Conservation (phyloP, 768 basidiomycete species). For the Leccinum variicolor region DNA sequence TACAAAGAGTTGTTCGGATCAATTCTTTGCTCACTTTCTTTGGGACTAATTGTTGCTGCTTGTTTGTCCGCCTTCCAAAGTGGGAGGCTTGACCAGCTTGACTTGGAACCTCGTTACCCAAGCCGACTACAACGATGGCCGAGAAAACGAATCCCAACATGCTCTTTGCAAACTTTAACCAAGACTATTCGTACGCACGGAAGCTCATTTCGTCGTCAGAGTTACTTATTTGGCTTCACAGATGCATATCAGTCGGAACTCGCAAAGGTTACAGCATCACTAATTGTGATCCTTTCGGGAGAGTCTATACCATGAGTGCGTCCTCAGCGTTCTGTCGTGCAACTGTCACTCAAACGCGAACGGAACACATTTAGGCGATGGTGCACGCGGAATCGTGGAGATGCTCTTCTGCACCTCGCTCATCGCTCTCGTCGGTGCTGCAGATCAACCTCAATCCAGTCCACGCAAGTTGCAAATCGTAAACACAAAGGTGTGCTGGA, state of each 20-base stretch:
- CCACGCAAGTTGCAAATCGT: slow-evolving; percentile 96
- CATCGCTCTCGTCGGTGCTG: slow-evolving; percentile 94
- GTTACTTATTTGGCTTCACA: slow-evolving; percentile 21
- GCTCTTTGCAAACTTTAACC: slow-evolving; percentile 95
- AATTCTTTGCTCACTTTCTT: too few species aligned
- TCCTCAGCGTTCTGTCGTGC: slow-evolving; percentile 14
- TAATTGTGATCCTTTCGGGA: slow-evolving; percentile 96
- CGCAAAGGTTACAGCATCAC: slow-evolving; percentile 95
- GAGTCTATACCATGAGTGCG: slow-evolving; percentile 93
- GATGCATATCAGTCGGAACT: slow-evolving; percentile 93
- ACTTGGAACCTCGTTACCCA: neutral
- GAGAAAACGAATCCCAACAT: slow-evolving; percentile 45
- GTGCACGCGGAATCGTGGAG: slow-evolving; percentile 94
- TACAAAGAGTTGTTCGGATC: neutral
- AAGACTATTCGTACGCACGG: slow-evolving; percentile 81
- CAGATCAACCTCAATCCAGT: slow-evolving; percentile 86
- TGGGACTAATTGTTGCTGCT: neutral
- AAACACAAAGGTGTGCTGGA: slow-evolving; percentile 85
- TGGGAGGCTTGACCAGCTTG: neutral
- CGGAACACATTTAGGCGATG: slow-evolving; percentile 59
- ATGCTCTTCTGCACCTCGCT: slow-evolving; percentile 99
- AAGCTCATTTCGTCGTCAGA: neutral
- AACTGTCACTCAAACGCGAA: neutral
- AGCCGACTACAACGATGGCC: slow-evolving; percentile 29
- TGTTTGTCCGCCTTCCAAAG: slow-evolving; percentile 18